Conservation (phyloP, 192 early-diverging fungal species). For the Podila verticillata region DNA sequence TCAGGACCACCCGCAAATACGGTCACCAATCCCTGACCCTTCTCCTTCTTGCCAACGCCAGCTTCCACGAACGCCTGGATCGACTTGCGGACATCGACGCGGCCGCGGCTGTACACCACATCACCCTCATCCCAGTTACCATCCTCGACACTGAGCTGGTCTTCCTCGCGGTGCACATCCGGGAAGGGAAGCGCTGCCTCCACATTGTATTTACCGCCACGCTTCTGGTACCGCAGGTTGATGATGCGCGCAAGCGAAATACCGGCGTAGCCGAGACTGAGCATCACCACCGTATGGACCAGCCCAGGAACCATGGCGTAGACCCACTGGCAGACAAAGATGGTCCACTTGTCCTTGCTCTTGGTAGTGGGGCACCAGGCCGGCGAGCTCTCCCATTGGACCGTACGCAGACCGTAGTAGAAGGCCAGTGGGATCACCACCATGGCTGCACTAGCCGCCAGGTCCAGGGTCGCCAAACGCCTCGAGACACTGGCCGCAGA, state of each 20-base stretch:
- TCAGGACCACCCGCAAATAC: slow-evolving; percentile 49
- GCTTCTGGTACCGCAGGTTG: slow-evolving; percentile 24
- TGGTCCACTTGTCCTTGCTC: slow-evolving; percentile 29
- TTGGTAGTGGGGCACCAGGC: slow-evolving; percentile 25
- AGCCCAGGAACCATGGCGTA: slow-evolving; percentile 30
- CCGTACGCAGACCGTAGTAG: slow-evolving; percentile 28
- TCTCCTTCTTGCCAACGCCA: slow-evolving; percentile 31
- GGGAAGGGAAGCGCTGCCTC: slow-evolving; percentile 17
- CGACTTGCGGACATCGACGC: slow-evolving; percentile 31
- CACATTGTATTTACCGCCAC: neutral
- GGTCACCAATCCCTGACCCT: slow-evolving; percentile 17
- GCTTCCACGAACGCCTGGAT: slow-evolving; percentile 20
- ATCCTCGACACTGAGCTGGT: slow-evolving; percentile 17
- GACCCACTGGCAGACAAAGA: slow-evolving; percentile 42
- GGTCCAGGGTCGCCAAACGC: slow-evolving; percentile 19
- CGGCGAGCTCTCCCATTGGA: slow-evolving; percentile 16
- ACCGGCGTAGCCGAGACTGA: slow-evolving; percentile 27
- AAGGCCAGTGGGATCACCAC: slow-evolving; percentile 23
- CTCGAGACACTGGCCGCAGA: slow-evolving; percentile 15
- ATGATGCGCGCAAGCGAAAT: slow-evolving; percentile 14
- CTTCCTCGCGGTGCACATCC: neutral
- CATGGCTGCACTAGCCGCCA: slow-evolving; percentile 20
- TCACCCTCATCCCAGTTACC: slow-evolving; percentile 51
- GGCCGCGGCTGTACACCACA: slow-evolving; percentile 37
- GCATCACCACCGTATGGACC: slow-evolving; percentile 25